A percentile compares a stretch with the other conserved stretches of the same genome.
Evolutionary conservation across 805 yeast genomes (phyloP).

Genomic region (Lipomyces orientalis): DNA sequence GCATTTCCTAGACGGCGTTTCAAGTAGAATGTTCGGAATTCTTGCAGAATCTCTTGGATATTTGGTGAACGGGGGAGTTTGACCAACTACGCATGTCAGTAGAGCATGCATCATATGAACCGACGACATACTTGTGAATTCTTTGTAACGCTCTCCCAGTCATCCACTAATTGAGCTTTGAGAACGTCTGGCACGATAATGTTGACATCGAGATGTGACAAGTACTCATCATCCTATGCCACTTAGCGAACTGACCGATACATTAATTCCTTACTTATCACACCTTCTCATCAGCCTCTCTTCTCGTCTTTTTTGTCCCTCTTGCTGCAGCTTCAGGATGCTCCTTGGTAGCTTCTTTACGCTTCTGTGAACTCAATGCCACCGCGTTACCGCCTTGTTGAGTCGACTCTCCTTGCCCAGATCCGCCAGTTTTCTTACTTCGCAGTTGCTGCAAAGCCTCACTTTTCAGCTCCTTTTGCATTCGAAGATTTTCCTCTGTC

Average conservation of each 20-base stretch:
- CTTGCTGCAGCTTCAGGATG: conserved; percentile 21
- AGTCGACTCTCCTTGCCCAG: conserved; percentile 27
- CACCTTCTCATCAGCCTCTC: conserved; percentile 36
- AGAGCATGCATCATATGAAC: not conserved
- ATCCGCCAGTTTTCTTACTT: conserved; percentile 36
- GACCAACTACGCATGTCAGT: conserved; percentile 49
- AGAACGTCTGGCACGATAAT: conserved; percentile 67
- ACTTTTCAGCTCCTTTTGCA: conserved; percentile 64
- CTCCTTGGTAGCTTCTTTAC: conserved; percentile 34
- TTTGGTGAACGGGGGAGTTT: conserved; percentile 64
- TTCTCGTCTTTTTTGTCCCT: conserved; percentile 25
- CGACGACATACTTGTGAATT: conserved; percentile 56
- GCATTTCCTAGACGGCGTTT: conserved; percentile 46
- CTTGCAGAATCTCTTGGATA: conserved; percentile 59
- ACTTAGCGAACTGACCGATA: not conserved
- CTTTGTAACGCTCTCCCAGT: conserved; percentile 91
- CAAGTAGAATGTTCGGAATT: conserved; percentile 51
- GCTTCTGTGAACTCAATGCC: conserved; percentile 23
- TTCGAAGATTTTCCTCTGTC: conserved; percentile 68
- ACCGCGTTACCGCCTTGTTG: conserved; percentile 23
- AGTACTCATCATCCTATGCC: conserved; percentile 28
- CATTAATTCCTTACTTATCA: not conserved
- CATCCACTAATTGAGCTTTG: conserved; percentile 79
- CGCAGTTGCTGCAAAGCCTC: conserved; percentile 49
- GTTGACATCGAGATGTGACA: conserved; percentile 55